Evolutionary conservation across 2,329 filamentous ascomycete species (phyloP), one percentile per base, ranked within the genome.

Genomic region (Proliferodiscus dingleyae): DNA sequence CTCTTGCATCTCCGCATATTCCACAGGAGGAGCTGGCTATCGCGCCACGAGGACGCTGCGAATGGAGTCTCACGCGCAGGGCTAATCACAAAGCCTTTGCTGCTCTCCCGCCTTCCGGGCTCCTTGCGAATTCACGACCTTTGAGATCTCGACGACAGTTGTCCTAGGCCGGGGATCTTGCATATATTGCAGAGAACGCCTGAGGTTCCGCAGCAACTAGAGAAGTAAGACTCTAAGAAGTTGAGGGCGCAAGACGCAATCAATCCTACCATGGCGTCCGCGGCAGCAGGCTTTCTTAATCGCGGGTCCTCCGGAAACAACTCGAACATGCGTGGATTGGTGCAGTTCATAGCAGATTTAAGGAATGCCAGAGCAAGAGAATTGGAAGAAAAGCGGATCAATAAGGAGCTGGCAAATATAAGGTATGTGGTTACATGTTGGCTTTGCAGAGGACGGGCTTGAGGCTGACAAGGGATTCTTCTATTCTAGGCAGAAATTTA

Each of bases 331-430:
- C 78, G 81, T 57, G 91, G 93, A 22, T 75, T 98, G 58, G 93
- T 98, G 38, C 94, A 96, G 66, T 98, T 98, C 72, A 98, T 98
- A 66, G 93, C 93, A 51, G 93, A 98, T 67, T 68, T 98, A 61
- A 78, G 93, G 65, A 98, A 98, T 67, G 93, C 93, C 43, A 80
- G 93, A 67, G 93, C 94, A 37, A 81, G 94, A 52, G 93, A 98
- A 67, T 72, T 98, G 53, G 93, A 98, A 68, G 93, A 98, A 74
- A 98, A 98, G 77, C 81, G 93, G 64, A 97, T 98, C 73, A 98
- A 98, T 70, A 98, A 98, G 74, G 93, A 98, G 72, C 72, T 98
- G 67, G 93, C 93, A 64, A 98, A 98, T 65, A 98, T 98, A 66
- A 83, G 89, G 76, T 81, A 63, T 55, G 77, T 71, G 23, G 22